Percentiles rank a stretch among this genome's conserved stretches.
Evolutionary conservation across 306 rosid genomes (phyloP).

Genomic region (Cicer bijugum): DNA sequence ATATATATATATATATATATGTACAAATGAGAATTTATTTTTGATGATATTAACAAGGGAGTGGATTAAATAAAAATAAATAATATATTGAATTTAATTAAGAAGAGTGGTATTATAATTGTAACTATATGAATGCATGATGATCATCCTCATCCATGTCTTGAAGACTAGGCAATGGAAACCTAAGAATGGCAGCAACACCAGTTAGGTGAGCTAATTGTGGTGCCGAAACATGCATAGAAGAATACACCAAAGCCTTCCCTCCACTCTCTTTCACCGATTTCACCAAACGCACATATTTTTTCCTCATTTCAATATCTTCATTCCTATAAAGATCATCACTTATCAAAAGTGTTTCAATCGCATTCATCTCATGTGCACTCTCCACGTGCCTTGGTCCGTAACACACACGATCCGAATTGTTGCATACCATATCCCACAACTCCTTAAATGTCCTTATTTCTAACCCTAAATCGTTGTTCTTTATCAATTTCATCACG

Average conservation of each 20-base stretch:
- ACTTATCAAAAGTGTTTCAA: constrained; percentile 48
- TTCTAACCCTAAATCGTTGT: constrained; percentile 31
- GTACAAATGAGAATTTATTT: background rate
- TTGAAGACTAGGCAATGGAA: constrained; percentile 52
- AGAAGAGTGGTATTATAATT: no score
- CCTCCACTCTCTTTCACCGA: constrained; percentile 48
- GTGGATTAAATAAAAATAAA: background rate
- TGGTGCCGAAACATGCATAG: constrained; percentile 48
- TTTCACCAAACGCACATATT: constrained; percentile 28
- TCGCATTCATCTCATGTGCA: constrained; percentile 49
- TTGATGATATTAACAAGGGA: background rate
- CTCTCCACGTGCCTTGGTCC: constrained; percentile 45
- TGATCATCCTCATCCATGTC: background rate
- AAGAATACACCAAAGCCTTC: constrained; percentile 47
- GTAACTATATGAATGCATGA: constrained; percentile 1
- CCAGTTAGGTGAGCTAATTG: constrained; percentile 40
- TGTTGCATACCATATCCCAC: constrained; percentile 43
- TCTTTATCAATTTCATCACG: constrained; percentile 47
- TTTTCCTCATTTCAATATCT: constrained; percentile 39
- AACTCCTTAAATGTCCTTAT: constrained; percentile 36
- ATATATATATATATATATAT: background rate
- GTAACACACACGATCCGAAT: constrained; percentile 49
- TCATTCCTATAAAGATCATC: constrained; percentile 48
- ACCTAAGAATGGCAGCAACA: constrained; percentile 53
- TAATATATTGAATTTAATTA: no score